phyloP scores from a whole-genome alignment of 257 asterid species.

The Paraleonurus japonicus region DNA sequence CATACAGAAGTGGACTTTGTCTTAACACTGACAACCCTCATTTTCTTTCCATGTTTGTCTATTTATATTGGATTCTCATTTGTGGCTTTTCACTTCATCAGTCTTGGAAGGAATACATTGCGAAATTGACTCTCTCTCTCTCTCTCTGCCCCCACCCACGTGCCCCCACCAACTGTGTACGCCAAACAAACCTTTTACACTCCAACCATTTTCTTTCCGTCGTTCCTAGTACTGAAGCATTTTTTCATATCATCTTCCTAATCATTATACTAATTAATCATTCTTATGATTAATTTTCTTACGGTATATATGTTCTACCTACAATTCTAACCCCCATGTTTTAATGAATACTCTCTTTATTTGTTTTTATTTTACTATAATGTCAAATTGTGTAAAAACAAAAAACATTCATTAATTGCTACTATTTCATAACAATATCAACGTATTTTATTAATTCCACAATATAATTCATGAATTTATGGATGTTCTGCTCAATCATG shows the following conservation, averaged over 20 bases:
- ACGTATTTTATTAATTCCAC: no score
- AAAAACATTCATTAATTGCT: no score
- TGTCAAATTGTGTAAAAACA: no score
- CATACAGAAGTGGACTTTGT: slow-evolving; percentile 8
- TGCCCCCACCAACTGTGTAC: slow-evolving; percentile 30
- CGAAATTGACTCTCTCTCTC: slow-evolving; percentile 18
- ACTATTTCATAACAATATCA: no score
- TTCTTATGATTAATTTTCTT: no score
- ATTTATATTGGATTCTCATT: slow-evolving; percentile 41
- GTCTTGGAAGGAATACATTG: slow-evolving; percentile 7
- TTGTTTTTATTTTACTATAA: no score
- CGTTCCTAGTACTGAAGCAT: not conserved
- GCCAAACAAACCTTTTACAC: slow-evolving; percentile 33
- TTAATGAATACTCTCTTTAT: no score
- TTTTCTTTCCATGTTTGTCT: slow-evolving; percentile 37
- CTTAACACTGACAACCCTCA: slow-evolving; percentile 31
- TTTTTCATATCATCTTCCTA: not conserved
- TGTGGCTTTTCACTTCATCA: slow-evolving; percentile 36
- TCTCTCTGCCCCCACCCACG: slow-evolving; percentile 40
- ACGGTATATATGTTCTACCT: no score
- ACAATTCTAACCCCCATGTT: no score
- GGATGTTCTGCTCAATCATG: no score
- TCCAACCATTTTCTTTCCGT: slow-evolving; percentile 23
- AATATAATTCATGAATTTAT: no score
- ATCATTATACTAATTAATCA: not conserved